Evolutionary conservation across 1,284 basidiomycete species (phyloP).

Genomic region (Caloboletus firmus): DNA sequence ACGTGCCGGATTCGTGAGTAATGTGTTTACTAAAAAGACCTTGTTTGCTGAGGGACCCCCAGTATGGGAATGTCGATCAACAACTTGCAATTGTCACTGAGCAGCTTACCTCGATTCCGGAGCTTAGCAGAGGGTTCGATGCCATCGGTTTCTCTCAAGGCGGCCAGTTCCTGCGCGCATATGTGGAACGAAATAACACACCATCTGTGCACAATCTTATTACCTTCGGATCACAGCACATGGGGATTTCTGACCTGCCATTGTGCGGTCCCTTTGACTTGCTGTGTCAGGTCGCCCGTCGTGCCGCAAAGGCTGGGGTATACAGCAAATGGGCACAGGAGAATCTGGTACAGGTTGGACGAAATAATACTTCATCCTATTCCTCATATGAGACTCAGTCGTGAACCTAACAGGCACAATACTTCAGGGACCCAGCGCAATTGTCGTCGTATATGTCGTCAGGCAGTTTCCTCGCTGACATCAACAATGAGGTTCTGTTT

Average conservation of each 20-base stretch:
- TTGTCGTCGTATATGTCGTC: constrained; percentile 67
- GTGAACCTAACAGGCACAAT: constrained; percentile 71
- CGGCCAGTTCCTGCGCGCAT: constrained; percentile 90
- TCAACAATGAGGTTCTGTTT: constrained; percentile 68
- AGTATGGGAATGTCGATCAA: constrained; percentile 82
- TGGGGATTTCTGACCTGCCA: constrained; percentile 84
- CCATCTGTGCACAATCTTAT: constrained; percentile 84
- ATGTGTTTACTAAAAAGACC: background rate
- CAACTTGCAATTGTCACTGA: constrained; percentile 68
- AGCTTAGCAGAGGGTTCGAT: constrained; percentile 80
- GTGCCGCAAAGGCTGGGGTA: constrained; percentile 71
- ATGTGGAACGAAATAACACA: constrained; percentile 81
- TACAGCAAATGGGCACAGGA: constrained; percentile 83
- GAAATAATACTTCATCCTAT: background rate
- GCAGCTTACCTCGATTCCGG: constrained; percentile 67
- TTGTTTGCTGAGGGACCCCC: constrained; percentile 5
- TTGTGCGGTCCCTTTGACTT: constrained; percentile 69
- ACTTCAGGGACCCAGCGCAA: constrained; percentile 85
- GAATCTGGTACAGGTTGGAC: constrained; percentile 72
- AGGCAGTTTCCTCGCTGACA: constrained; percentile 70
- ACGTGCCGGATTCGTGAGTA: constrained; percentile 76
- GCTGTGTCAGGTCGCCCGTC: constrained; percentile 73
- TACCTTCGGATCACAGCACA: constrained; percentile 84
- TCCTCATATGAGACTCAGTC: constrained; percentile 2
- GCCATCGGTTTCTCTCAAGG: constrained; percentile 93